A percentile compares a stretch with the other conserved stretches of the same genome.
These are phyloP conservation scores for Bothriochloa decipiens DNA, from an alignment of 176 grass and related monocot genomes.

Conservation along the genomic window DNA sequence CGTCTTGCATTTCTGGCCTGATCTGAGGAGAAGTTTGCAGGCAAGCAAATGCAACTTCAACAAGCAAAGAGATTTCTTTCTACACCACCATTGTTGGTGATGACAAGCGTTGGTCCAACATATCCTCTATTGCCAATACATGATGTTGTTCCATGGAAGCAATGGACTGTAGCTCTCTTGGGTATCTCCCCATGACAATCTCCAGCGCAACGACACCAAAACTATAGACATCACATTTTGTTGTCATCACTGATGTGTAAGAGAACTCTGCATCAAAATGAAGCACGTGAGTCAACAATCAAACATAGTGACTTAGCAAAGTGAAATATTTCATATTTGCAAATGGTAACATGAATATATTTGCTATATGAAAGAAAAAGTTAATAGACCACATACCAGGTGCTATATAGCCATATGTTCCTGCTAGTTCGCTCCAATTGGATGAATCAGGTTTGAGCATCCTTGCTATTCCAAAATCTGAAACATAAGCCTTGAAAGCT, in stretches of 20 bases:
- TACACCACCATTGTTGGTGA: background rate
- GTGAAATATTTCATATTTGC: background rate
- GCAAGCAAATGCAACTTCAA: slow-evolving; percentile 18
- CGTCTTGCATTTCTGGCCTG: slow-evolving; percentile 9
- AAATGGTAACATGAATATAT: background rate
- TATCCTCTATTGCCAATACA: background rate
- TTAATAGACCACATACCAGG: background rate
- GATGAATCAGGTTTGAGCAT: slow-evolving; percentile 9
- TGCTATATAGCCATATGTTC: slow-evolving; percentile 34
- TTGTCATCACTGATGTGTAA: background rate
- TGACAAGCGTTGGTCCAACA: background rate
- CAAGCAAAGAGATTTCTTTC: background rate
- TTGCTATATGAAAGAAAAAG: background rate
- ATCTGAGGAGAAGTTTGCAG: background rate
- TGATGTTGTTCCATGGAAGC: background rate
- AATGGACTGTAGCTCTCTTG: background rate
- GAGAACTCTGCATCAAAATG: slow-evolving; percentile 4
- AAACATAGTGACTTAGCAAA: background rate
- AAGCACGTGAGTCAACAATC: background rate
- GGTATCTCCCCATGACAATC: slow-evolving; percentile 20
- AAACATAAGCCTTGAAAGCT: slow-evolving; percentile 18
- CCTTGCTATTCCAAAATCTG: slow-evolving; percentile 36
- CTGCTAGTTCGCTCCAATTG: slow-evolving; percentile 9
- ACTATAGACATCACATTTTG: slow-evolving; percentile 26
- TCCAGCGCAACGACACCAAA: slow-evolving; percentile 16